phyloP scores from a whole-genome alignment of 768 basidiomycete species.

The Pholiota molesta region DNA sequence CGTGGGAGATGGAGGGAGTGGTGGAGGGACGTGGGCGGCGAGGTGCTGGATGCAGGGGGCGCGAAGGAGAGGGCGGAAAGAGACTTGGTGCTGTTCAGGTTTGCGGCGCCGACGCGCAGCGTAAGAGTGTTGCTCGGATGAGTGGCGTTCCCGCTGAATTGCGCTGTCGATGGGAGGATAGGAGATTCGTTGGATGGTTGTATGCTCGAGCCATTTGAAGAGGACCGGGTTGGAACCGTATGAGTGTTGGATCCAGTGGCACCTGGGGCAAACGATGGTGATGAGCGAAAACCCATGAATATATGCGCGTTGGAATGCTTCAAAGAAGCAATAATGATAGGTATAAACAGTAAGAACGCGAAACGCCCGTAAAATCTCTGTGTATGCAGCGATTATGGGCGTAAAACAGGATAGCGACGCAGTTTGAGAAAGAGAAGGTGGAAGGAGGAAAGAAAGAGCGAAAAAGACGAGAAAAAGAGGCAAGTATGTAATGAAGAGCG shows the following conservation, averaged over 20 bases:
- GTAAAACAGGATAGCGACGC: neutral
- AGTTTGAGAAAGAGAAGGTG: neutral
- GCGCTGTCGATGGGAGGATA: constrained; percentile 1
- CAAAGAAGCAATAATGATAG: constrained; percentile 18
- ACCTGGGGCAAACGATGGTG: constrained; percentile 11
- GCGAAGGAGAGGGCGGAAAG: constrained; percentile 22
- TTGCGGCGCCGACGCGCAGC: neutral
- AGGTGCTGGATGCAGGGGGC: constrained; percentile 8
- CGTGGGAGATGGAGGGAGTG: constrained; percentile 10
- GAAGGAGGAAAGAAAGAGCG: neutral
- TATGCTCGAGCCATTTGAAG: neutral
- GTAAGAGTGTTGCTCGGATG: neutral
- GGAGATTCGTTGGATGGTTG: constrained; percentile 4
- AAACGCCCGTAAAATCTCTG: neutral
- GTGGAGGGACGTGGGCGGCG: constrained; percentile 2
- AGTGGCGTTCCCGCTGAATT: neutral
- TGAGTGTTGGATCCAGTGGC: neutral
- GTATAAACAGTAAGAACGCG: constrained; percentile 1
- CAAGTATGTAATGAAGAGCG: neutral
- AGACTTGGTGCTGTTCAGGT: constrained; percentile 13
- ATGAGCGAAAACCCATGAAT: constrained; percentile 23
- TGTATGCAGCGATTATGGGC: neutral
- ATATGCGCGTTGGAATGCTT: constrained; percentile 25
- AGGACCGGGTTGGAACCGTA: neutral
- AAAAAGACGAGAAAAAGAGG: neutral